These are phyloP conservation scores for Henckelia pumila DNA, from an alignment of 257 asterid genomes.

Conservation along the genomic window DNA sequence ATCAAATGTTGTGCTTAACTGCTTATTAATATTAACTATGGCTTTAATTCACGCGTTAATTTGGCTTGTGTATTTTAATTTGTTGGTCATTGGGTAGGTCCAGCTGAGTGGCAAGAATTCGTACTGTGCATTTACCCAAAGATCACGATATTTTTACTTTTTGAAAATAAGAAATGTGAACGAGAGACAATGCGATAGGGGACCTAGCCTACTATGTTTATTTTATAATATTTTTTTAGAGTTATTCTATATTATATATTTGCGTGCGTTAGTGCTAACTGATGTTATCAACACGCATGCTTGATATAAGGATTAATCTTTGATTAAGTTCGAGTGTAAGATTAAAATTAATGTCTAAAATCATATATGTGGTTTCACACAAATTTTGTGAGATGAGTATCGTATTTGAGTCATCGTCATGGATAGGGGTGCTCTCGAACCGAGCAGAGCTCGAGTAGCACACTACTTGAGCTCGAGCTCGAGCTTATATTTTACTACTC, in stretches of 20 bases:
- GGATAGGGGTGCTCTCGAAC: no score
- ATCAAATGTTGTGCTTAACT: no score
- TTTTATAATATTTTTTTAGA: no score
- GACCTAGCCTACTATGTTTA: no score
- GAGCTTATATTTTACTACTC: no score
- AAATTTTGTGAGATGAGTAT: no score
- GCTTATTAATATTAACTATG: neutral
- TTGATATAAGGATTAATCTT: slow-evolving; percentile 23
- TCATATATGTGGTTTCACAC: no score
- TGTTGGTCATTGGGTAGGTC: neutral
- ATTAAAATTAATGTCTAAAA: no score
- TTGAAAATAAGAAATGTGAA: neutral
- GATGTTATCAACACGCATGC: slow-evolving; percentile 38
- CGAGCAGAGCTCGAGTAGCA: no score
- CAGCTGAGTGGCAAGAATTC: neutral
- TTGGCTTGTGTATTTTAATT: no score
- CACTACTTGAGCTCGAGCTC: no score
- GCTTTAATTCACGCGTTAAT: neutral
- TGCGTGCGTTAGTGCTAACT: slow-evolving; percentile 26
- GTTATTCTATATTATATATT: neutral
- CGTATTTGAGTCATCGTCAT: no score
- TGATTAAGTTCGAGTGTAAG: neutral
- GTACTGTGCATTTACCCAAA: neutral
- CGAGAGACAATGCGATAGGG: neutral
- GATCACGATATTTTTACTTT: neutral